Base-by-base conservation (phyloP, 306 rosid genomes). In the Aeschynomene evenia region DNA sequence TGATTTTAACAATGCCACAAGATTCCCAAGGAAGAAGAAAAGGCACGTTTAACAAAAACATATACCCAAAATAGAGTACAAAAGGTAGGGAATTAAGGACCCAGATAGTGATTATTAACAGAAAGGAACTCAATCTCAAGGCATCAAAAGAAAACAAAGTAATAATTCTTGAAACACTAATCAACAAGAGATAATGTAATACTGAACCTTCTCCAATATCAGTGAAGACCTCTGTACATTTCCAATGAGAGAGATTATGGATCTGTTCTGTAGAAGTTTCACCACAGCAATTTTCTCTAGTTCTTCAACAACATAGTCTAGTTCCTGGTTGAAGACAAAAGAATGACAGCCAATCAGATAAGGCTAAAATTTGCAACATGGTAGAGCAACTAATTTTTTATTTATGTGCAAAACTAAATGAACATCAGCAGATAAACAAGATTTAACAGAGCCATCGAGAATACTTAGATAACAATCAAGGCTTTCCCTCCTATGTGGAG, bases 231-330 rank as follows among this genome's bases (percentile, higher is more conserved):
- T 88, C 85, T 90, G 97, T 70, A 88, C 97, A 71, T 93, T 90
- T 79, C 98, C 98, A 42, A 93, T 93, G 69, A 93, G 98, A 71
- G 98, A 93, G 48, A 93, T 93, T 53, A 93, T 93, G 48, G 98
- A 93, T 79, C 96, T 77, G 64, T 73, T 90, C 78, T 93, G 96
- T 56, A 93, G 91, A 71, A 93, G 98, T 71, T 93, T 84, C 34
- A 93, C 97, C 43, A 88, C 88, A 36, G 98, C 92, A 81, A 93
- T 90, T 77, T 93, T 93, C 87, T 90, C 94, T 56, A 93, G 86
- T 63, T 93, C 97, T 80, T 88, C 97, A 68, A 88, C 96, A 36
- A 93, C 97, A 79, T 82, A 85, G 78, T 93, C 98, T 36, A 93
- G 98, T 84, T 93, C 98, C 97, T 93, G 88, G 51, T 52, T 75